Evolutionary conservation across 805 yeast genomes (phyloP).

Genomic region (Candida wancherniae): DNA sequence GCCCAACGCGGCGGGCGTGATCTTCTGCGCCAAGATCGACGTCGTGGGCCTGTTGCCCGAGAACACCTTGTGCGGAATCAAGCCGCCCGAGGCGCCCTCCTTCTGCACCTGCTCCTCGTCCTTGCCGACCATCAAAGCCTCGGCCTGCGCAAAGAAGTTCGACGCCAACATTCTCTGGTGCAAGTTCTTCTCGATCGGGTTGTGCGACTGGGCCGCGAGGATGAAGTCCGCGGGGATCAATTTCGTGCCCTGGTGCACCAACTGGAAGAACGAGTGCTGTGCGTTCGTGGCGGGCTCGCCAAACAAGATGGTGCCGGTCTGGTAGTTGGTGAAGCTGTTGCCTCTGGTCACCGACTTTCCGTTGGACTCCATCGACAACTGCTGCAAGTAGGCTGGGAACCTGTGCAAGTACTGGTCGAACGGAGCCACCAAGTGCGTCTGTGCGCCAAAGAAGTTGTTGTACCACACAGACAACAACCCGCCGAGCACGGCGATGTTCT

Average conservation of each 20-base stretch:
- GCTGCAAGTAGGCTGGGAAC: slow-evolving; percentile 99
- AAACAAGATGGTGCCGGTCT: slow-evolving; percentile 91
- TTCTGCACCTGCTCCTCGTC: slow-evolving; percentile 73
- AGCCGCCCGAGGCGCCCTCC: slow-evolving; percentile 83
- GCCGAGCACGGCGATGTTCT: slow-evolving; percentile 90
- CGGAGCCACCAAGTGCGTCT: slow-evolving; percentile 97
- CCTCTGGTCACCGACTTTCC: slow-evolving; percentile 97
- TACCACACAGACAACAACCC: slow-evolving; percentile 96
- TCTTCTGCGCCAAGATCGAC: slow-evolving; percentile 89
- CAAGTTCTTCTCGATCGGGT: slow-evolving; percentile 89
- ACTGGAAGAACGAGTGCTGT: slow-evolving; percentile 98
- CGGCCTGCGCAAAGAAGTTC: slow-evolving; percentile 97
- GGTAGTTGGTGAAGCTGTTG: slow-evolving; percentile 85
- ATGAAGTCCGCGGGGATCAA: slow-evolving; percentile 96
- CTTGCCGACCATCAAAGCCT: slow-evolving; percentile 96
- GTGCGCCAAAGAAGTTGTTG: slow-evolving; percentile 97
- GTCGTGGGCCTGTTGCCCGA: slow-evolving; percentile 99
- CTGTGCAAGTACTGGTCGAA: slow-evolving; percentile 98
- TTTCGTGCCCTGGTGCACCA: slow-evolving; percentile 98
- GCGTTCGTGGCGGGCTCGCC: slow-evolving; percentile 99
- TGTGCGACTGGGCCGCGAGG: slow-evolving; percentile 95
- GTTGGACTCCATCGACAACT: slow-evolving; percentile 97
- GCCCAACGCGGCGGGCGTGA: slow-evolving; percentile 95
- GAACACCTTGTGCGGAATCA: slow-evolving; percentile 94
- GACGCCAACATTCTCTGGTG: slow-evolving; percentile 99